phyloP scores from a whole-genome alignment of 139 green algal species.

The Coelastrella sp. region DNA sequence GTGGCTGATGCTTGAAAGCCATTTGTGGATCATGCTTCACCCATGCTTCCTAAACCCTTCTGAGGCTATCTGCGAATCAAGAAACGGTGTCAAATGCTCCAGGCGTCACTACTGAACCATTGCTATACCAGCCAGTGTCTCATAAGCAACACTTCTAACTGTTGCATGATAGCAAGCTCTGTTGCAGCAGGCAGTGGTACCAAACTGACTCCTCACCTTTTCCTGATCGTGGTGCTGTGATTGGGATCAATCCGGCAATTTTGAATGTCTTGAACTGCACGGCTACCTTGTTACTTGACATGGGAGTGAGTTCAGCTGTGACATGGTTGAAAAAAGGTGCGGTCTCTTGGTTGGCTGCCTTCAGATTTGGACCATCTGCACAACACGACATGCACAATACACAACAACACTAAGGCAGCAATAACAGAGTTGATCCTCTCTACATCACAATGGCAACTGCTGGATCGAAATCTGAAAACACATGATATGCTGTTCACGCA shows the following conservation, averaged over 20 bases:
- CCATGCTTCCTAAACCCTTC: too few species aligned
- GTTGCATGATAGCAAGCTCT: not conserved
- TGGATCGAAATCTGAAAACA: too few species aligned
- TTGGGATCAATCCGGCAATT: constrained; percentile 74
- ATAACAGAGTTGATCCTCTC: too few species aligned
- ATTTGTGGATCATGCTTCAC: too few species aligned
- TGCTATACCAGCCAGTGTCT: not conserved
- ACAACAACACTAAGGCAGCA: not conserved
- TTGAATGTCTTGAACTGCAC: constrained; percentile 88
- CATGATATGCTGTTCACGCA: too few species aligned
- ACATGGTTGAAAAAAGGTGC: constrained; percentile 88
- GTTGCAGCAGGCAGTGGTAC: not conserved
- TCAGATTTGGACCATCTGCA: constrained; percentile 67
- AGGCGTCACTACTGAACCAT: not conserved
- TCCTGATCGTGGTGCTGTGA: constrained; percentile 75
- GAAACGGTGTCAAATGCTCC: too few species aligned
- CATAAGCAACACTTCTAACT: not conserved
- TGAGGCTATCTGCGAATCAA: too few species aligned
- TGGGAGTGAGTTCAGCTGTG: constrained; percentile 76
- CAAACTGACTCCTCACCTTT: constrained; percentile 40
- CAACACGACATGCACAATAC: not conserved
- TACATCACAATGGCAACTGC: too few species aligned
- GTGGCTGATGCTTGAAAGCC: not conserved
- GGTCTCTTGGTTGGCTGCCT: constrained; percentile 84
- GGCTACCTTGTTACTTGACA: constrained; percentile 63